Conservation (phyloP, 352 stramenopile species). For the Globisporangium solare region DNA sequence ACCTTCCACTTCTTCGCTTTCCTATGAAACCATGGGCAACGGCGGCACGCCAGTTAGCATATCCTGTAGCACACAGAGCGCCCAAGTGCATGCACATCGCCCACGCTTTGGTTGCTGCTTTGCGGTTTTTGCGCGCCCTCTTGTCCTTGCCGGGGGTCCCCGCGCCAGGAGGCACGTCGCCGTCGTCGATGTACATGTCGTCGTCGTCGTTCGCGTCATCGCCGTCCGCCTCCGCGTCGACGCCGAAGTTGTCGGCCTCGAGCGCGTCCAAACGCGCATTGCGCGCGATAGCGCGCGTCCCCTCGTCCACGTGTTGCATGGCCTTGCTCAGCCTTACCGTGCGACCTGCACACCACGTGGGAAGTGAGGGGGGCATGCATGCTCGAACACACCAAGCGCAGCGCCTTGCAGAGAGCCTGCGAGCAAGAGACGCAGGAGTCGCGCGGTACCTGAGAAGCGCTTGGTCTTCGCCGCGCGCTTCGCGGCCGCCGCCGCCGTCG, state of each 20-base stretch:
- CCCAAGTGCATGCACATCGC: neutral
- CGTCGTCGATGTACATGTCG: slow-evolving; percentile 76
- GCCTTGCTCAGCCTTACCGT: slow-evolving; percentile 74
- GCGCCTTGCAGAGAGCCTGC: neutral
- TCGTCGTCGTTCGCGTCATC: slow-evolving; percentile 39
- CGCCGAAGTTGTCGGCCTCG: slow-evolving; percentile 86
- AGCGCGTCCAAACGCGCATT: slow-evolving; percentile 85
- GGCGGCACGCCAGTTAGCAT: neutral
- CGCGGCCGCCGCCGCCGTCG: slow-evolving; percentile 14
- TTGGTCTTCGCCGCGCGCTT: slow-evolving; percentile 29
- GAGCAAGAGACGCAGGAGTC: neutral
- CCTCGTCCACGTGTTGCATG: slow-evolving; percentile 80
- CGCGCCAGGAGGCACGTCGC: slow-evolving; percentile 12
- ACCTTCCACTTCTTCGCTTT: slow-evolving; percentile 67
- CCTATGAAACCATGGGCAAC: neutral
- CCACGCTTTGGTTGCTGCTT: slow-evolving; percentile 1
- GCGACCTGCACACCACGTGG: slow-evolving; percentile 34
- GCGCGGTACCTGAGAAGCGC: slow-evolving; percentile 51
- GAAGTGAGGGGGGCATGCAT: neutral
- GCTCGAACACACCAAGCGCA: neutral
- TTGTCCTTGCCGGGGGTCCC: slow-evolving; percentile 18
- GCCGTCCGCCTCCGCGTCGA: slow-evolving; percentile 53
- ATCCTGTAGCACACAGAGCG: neutral
- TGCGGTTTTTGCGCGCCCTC: slow-evolving; percentile 31
- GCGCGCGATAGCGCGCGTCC: slow-evolving; percentile 76